Base-by-base conservation (phyloP, 2,329 filamentous ascomycete genomes). In the Tothia fuscella region DNA sequence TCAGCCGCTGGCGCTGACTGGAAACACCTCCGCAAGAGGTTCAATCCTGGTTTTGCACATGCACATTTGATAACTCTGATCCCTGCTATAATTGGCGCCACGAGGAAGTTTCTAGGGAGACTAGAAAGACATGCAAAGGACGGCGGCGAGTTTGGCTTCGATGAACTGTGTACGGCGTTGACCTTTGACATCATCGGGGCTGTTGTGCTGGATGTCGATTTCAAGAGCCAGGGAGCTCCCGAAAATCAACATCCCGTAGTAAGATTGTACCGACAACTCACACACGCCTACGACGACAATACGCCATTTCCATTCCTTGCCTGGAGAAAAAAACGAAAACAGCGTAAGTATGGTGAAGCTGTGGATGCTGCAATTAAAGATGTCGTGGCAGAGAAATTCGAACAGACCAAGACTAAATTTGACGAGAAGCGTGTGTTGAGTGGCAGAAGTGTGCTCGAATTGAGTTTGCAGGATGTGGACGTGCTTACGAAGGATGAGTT, bases 371-470 rank as follows among this genome's bases (percentile, higher is more conserved):
- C 43, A 10, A 35, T 55, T 29, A 49, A 51, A 47, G 33, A 32
- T n/a, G 44, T 48, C 24, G 50, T 55, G 29, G 29, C 37, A 2
- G 37, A 44, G 14, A 49, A 50, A 35, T 45, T 52, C 25, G 32
- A 43, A 22, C 30, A 43, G 19, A 14, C 34, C 5, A 36, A 28
- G 12, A 13, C 16, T 16, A 17, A 24, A 6, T 17, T 19, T 7
- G 6, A 14, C 16, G 4, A 10, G 14, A 24, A 24, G 3, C 30
- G 35, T 26, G 17, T 42, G 2, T 30, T 33, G 4, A 28, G 20
- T 4, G 42, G 14, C 25, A 26, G 26, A 7, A 42, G 36, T 14
- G 42, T 46, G 5, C 16, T 46, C 24, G 24, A 32, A 10, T 41
- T 46, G 7, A 14, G 32, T 21, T 29, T 46, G 2, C 40, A 44